These are phyloP conservation scores for Phytophthora kernoviae DNA, from an alignment of 352 stramenopile genomes.

Conservation along the genomic window DNA sequence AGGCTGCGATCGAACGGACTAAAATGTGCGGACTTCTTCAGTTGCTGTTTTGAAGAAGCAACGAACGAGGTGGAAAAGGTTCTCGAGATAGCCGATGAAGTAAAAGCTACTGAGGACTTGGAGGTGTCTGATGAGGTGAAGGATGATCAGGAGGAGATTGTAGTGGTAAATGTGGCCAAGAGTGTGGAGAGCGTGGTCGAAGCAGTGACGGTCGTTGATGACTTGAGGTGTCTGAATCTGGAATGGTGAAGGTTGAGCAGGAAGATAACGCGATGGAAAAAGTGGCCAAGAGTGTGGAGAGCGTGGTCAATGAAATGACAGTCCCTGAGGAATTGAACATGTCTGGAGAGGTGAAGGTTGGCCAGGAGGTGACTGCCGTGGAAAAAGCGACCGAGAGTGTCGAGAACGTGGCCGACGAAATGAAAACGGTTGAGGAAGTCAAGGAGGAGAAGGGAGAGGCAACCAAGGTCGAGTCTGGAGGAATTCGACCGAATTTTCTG, in stretches of 20 bases:
- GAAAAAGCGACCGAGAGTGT: not conserved
- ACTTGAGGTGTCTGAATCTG: not conserved
- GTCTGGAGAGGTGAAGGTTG: conserved; percentile 5
- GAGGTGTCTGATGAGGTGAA: conserved; percentile 1
- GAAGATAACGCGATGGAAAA: not conserved
- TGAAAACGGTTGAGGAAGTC: conserved; percentile 6
- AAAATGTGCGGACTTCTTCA: conserved; percentile 25
- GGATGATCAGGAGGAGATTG: not conserved
- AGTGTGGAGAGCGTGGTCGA: not conserved
- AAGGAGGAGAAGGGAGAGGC: conserved; percentile 2
- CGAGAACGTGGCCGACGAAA: conserved; percentile 4
- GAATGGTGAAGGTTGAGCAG: not conserved
- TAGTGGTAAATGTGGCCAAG: not conserved
- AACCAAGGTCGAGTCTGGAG: conserved; percentile 1
- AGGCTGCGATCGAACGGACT: conserved; percentile 22
- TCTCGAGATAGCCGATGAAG: not conserved
- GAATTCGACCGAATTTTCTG: conserved; percentile 1
- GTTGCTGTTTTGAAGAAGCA: conserved; percentile 17
- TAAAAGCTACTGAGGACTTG: not conserved
- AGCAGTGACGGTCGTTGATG: too few relatives aligned
- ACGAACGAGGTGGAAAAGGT: not conserved
- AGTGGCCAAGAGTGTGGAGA: not conserved
- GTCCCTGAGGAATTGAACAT: conserved; percentile 1
- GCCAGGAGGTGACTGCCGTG: not conserved
- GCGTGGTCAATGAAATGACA: not conserved